Evolutionary conservation across 306 rosid species (phyloP), one percentile per base, ranked within the genome.

Genomic region (Arachis hypogaea): DNA sequence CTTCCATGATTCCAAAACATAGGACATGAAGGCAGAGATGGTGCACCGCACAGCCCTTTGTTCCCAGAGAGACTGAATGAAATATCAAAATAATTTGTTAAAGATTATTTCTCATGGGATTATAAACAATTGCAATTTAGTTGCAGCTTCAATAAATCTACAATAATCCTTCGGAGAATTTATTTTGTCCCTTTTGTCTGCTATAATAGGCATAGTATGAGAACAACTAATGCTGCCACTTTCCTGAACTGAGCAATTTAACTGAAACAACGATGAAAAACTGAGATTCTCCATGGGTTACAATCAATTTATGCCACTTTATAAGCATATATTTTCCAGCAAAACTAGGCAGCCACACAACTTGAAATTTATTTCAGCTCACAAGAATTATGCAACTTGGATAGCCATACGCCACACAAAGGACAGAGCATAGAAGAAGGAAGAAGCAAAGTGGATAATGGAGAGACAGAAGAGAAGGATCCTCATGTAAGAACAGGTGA

Each of bases 41-140:
- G 89, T 29, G 73, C 90, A n/a, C 97, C 97, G 18, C 98, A 94
- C 78, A 94, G 74, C 59, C 90, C 97, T 76, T 91, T 94, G 89
- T 91, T 92, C 50, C 87, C 85, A 61, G 83, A 87, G 68, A 94
- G 93, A 79, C 98, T 94, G 89, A 43, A 73, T n/a, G 63, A 59
- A 73, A 76, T 33, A 33, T 63, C 64, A 64, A 77, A 73, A 44
- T 59, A 11, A 59, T 47, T 14, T 57, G 30, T 22, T 40, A 59
- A 42, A 55, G 41, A 63, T 73, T 14, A 80, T 30, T 63, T 72
- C 74, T 40, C 33, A 46, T 63, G 11, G 42, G 49, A 30, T 73
- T 58, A 68, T 68, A 63, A 33, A 33, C 2, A 63, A 44, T 41
- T 4, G 66, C 3, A 49, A 51, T 45, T 54, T 62, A 22, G 28